Base-by-base conservation (phyloP, 208 protist genomes). In the Angomonas desouzai region DNA sequence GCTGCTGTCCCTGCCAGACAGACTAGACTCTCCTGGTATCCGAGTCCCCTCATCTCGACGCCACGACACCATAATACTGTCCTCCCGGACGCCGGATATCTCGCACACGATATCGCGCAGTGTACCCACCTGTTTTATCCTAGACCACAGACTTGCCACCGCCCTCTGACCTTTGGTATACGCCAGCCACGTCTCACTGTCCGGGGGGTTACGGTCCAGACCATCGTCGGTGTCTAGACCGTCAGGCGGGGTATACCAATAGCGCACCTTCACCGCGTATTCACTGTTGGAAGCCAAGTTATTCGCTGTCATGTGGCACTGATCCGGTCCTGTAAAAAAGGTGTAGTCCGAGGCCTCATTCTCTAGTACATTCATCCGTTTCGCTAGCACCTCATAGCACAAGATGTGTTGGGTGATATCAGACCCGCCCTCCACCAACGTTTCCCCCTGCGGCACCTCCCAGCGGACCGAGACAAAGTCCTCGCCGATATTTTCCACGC, bases 401-500 rank as follows among this genome's bases (percentile, higher is more conserved):
- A 51, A 13, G 18, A 51, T 23, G 20, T 16, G 45, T 36, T 4
- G 51, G n/a, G 27, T 55, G 0, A 59, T 43, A 23, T 33, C 56
- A 3, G 64, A 55, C 3, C 64, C 64, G 56, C 74, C 48, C 43
- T 76, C 71, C 43, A 92, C 9, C 71, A 83, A 78, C 70, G 90
- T 80, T 2, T 87, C 87, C 9, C 77, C 79, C 1, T 79, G 70
- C 43, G 88, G 83, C 28, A 61, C 55, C 23, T 43, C 45, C 92
- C 92, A 97, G 51, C 55, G 51, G 23, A 95, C 29, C 18, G 83
- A 85, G 45, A 94, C 69, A 68, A 88, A 97, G 62, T 91, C 84
- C 68, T 97, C 92, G 9, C 92, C 92, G 25, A 93, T 51, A 23
- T 51, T 23, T 6, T 23, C 18, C 10, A 51, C 18, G 6, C n/a